Evolutionary conservation across 2,329 filamentous ascomycete genomes (phyloP).

Genomic region (Microdochium trichocladiopsis): DNA sequence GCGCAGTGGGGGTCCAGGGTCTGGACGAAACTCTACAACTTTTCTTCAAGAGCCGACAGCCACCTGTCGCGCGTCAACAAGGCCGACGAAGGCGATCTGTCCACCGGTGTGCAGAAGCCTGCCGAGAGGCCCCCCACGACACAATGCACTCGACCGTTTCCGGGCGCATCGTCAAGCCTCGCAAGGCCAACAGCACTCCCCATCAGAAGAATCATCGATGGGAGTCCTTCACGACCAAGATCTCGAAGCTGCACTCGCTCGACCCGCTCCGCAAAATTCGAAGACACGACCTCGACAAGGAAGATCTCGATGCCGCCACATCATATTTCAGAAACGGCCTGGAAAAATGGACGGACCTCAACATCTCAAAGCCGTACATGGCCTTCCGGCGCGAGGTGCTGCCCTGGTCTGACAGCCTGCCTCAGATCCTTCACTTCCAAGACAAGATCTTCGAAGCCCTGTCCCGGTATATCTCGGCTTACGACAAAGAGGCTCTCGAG

Average conservation of each 20-base stretch:
- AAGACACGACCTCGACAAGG: constrained; percentile 73
- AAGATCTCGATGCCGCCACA: constrained; percentile 67
- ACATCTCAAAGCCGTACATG: constrained; percentile 75
- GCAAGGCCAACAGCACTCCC: constrained; percentile 63
- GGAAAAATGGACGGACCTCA: constrained; percentile 86
- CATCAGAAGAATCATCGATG: constrained; percentile 82
- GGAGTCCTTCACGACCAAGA: constrained; percentile 85
- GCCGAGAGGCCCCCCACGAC: constrained; percentile 15
- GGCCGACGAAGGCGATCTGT: not conserved
- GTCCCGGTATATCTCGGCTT: constrained; percentile 66
- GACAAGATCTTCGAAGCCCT: constrained; percentile 75
- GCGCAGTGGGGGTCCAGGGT: not conserved
- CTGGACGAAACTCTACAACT: not conserved
- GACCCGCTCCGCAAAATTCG: constrained; percentile 88
- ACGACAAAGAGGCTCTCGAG: constrained; percentile 75
- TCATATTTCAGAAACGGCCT: constrained; percentile 82
- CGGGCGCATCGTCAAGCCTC: constrained; percentile 61
- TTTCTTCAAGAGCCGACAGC: not conserved
- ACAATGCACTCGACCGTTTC: constrained; percentile 57
- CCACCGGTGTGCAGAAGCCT: not conserved
- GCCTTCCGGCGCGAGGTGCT: constrained; percentile 68
- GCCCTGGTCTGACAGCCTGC: constrained; percentile 79
- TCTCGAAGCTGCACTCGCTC: constrained; percentile 80
- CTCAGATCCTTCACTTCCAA: constrained; percentile 88
- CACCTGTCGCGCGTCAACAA: not conserved